Conservation (phyloP, 73 alveolate genomes). For the Paramecium tetraurelia region DNA sequence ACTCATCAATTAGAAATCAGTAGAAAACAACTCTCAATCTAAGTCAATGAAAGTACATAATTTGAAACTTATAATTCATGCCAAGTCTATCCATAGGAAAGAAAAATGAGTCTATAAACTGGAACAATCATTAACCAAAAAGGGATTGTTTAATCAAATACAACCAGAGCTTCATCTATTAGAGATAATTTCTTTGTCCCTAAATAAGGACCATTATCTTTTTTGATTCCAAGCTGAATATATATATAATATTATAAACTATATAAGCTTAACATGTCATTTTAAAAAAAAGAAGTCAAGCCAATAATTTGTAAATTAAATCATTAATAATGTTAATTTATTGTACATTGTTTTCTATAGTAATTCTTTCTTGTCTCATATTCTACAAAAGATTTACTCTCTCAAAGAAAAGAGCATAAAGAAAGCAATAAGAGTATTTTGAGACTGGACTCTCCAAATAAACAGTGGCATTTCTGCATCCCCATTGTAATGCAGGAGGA, state of each 20-base stretch:
- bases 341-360: background rate
- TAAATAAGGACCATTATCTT: background rate
- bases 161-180: background rate
- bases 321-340: background rate
- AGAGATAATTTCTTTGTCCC: constrained; percentile 7
- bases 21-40: background rate
- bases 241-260: background rate
- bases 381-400: background rate
- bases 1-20: background rate
- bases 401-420: background rate
- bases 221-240: background rate
- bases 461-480: constrained; percentile 45
- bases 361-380: background rate
- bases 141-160: background rate
- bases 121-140: background rate
- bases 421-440: background rate
- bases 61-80: background rate
- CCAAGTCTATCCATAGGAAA: background rate
- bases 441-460: background rate
- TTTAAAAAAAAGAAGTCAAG: background rate
- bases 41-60: background rate
- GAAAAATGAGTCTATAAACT: background rate
- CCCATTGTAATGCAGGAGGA: constrained; percentile 80
- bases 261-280: background rate
- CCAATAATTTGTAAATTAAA: background rate